Evolutionary conservation across 225 moss, liverwort and hornwort genomes (phyloP), one percentile per base, ranked within the genome.

Genomic region (Pseudisothecium myosuroides): DNA sequence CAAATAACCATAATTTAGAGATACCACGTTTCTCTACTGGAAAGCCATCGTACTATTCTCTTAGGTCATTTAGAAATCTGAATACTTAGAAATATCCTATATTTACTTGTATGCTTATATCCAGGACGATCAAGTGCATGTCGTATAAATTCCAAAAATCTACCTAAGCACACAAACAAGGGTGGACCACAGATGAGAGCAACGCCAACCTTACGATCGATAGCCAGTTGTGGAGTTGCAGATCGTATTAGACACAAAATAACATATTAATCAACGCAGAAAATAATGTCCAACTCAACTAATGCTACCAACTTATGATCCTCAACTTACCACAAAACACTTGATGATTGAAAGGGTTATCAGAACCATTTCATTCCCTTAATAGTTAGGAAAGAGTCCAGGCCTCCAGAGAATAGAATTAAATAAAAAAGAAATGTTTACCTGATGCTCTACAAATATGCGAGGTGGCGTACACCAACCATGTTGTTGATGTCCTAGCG

Each of bases 381-480:
- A 41, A 37, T 55, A 80, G 27, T 73, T 66, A 76, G 23, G 67
- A 86, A 63, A 22, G 43, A 58, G 65, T 78, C n/a, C 80, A 79
- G 80, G 34, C 68, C 86, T 64, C 36, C 26, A 65, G 36, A 56
- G 37, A 62, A 37, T 60, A 62, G 41, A 76, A 63, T 45, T 50
- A 72, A 77, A 77, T 34, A 12, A 79, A 55, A 31, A 61, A 54
- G 15, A 47, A 83, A 41, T 17, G 76, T 14, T 91, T 92, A 96
- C 97, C 93, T 98, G 95, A 90, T 98, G 95, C 79, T 97, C 98
- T 73, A 96, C 93, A 91, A 98, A 96, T 85, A 97, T 95, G 91
- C 96, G 94, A 56, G 97, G 97, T 65, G 98, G 98, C 47, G 98
- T 97, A 89, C 98, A 98, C 96, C 95, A 98, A 59, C 92, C 95